Base-by-base conservation (phyloP, 2,329 filamentous ascomycete genomes). In the Elsinoe necatrix region DNA sequence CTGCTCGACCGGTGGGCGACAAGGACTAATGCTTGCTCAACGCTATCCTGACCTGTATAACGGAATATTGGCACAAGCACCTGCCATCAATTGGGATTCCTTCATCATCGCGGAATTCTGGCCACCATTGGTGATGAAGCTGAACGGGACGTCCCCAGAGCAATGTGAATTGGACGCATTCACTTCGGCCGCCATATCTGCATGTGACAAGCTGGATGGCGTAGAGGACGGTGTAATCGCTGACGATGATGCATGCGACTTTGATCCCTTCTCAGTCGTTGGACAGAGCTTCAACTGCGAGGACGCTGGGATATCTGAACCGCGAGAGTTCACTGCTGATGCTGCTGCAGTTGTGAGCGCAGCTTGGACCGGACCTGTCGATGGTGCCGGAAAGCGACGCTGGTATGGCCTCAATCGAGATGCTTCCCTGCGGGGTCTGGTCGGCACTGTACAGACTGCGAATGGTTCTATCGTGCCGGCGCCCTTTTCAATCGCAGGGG, bases 11-110 rank as follows among this genome's bases (percentile, higher is more conserved):
- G 71, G 70, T 39, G 71, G 71, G 6, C 55, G 71, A 14, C 70
- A 73, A 56, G 71, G 69, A 1, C 54, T 70, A 12, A 69, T 69
- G 64, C 35, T 66, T 9, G 70, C 71, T 5, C 71, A 74, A 56
- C 58, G 67, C 11, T 73, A 68, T 58, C 71, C 71, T 5, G 50
- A 63, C 2, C 61, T 64, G 1, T 74, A 69, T 56, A 66, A 75
- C 59, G 71, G 72, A n/a, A 73, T 75, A 50, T 56, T 72, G 3
- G 71, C 73, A 4, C 57, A 59, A 2, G 67, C 37, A 2, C 37
- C 37, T 3, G 37, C 37, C 7, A 41, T 41, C 37, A 41, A 41
- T 20, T 72, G 67, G 68, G 59, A 60, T 3, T 65, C 59, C 0
- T 67, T 69, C 54, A 23, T 68, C 6, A 47, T 64, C 1, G 62